phyloP scores from a whole-genome alignment of 108 stramenopile species.

The Schizochytrium sp. region DNA sequence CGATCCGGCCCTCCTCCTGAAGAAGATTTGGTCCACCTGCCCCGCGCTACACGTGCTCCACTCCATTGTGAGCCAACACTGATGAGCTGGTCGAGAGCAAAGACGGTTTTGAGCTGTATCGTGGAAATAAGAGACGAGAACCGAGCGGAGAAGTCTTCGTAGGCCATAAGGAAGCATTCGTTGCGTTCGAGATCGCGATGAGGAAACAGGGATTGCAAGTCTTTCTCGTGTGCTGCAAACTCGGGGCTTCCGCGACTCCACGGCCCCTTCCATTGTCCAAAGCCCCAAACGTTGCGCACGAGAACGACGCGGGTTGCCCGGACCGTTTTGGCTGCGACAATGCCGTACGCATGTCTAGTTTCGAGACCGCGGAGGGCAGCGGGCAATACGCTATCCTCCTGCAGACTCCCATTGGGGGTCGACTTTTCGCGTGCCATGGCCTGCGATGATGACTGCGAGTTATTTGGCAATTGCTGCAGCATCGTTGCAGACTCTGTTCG shows the following conservation, averaged over 20 bases:
- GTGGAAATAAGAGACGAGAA: neutral
- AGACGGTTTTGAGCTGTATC: neutral
- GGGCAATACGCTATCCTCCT: neutral
- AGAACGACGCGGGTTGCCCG: neutral
- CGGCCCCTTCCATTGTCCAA: neutral
- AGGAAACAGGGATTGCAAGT: neutral
- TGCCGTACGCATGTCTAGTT: neutral
- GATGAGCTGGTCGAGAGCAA: neutral
- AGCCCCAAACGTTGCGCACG: neutral
- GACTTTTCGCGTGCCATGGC: too few species aligned
- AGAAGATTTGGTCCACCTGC: neutral
- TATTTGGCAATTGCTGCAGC: neutral
- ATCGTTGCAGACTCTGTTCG: neutral
- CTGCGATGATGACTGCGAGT: too few species aligned
- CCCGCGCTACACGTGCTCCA: neutral
- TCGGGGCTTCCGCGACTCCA: neutral
- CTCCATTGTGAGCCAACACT: neutral
- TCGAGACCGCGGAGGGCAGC: neutral
- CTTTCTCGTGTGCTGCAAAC: neutral
- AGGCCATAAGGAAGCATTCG: neutral
- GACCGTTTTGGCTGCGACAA: neutral
- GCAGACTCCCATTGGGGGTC: too few species aligned
- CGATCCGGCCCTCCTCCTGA: neutral
- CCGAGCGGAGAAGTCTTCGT: neutral
- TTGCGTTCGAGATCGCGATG: neutral